Base-by-base conservation (phyloP, 495 filamentous ascomycete genomes). In the Trichoderma gamsii region DNA sequence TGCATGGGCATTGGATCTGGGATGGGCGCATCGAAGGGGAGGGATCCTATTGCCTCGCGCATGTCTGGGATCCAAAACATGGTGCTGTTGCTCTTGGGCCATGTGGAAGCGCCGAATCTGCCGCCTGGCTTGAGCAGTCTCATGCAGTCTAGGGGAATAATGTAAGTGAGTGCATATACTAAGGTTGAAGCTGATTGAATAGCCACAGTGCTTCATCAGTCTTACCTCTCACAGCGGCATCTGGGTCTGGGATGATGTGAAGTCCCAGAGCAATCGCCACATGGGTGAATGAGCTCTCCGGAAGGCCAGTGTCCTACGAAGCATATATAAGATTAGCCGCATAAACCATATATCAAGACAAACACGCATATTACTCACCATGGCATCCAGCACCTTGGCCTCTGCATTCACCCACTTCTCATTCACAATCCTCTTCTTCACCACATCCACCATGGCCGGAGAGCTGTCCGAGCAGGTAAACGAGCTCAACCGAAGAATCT, bases 231-330 rank as follows among this genome's bases (percentile, higher is more conserved):
- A 79, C 65, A 1, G 78, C 80, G 1, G 72, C 73, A 35, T 76
- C 73, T 11, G 79, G 78, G 35, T 80, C 73, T 1, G 79, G 77
- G 44, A 81, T 73, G 15, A 81, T 69, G 63, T 82, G 80, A 64
- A 80, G 77, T 3, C 73, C 80, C 64, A 82, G 77, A 64, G 79
- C 79, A n/a, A 78, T 69, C 1, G 76, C 77, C 4, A 80, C 72
- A 67, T 82, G 78, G 9, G 75, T 77, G 70, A 81, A 82, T 6
- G 69, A 70, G 16, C 67, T 64, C 2, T 72, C 67, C 2, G 69
- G 51, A 9, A 82, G 72, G 0, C 67, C 73, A 16, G 72, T 78
- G 38, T 77, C 68, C 79, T 82, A 66, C 18, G 2, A 41, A 13
- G n/a, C 15, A 15, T n/a, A 49, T 49, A 49, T n/a, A 35, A 9